Evolutionary conservation across 345 rosid species (phyloP), one percentile per base, ranked within the genome.

Genomic region (Excoecaria agallocha): DNA sequence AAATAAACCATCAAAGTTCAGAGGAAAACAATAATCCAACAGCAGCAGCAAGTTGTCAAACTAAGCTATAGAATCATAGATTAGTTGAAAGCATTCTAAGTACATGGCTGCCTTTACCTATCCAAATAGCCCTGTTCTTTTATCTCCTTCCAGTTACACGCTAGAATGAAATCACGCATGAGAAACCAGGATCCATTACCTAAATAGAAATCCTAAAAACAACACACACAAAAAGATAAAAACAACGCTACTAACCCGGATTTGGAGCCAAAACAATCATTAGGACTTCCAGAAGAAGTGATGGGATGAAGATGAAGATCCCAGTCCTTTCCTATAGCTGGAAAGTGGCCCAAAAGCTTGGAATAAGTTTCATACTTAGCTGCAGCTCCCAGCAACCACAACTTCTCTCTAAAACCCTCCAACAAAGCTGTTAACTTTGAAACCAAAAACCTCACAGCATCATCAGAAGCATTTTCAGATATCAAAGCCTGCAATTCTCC

Each of bases 251-350:
- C 75, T 54, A 69, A 85, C 93, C 96, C 85, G 43, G 93, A 85
- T 80, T 86, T 91, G 58, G 88, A 80, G 71, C 77, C 78, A 69
- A 58, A 63, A 22, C 79, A 75, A 49, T 80, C 87, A 41, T 66
- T 62, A 19, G 89, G 70, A 71, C 76, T 66, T 78, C 72, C 80
- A 51, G 84, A 76, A 56, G 87, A 80, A 69, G 89, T 78, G 17
- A 86, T 79, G 0, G 92, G 91, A 85, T 88, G 78, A 75, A 85
- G 76, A 43, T 88, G 87, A 80, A 89, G 82, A 81, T 88, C 89
- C 97, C 91, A 91, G 4, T 86, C 89, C 75, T 76, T 80, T 30
- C 87, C 91, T 22, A 86, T 63, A 54, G 54, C 72, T 0, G 92
- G 90, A 80, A 85, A 91, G 79, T 68, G 69, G 7, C 76, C 84